phyloP scores from a whole-genome alignment of 2,329 filamentous ascomycete species.

The Microdochium paspali region DNA sequence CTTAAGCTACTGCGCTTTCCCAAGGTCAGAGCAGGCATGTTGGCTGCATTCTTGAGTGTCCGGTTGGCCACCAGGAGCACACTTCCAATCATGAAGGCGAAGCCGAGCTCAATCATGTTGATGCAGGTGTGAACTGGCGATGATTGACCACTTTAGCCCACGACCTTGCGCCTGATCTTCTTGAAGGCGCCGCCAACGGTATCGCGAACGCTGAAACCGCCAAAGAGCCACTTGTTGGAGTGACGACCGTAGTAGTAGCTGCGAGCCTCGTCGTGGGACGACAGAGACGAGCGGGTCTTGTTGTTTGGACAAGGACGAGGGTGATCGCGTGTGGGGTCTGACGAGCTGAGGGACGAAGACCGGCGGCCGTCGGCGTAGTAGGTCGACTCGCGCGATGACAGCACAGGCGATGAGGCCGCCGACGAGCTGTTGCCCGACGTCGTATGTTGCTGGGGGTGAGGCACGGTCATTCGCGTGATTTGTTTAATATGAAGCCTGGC shows the following conservation, averaged over 20 bases:
- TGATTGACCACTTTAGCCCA: no score
- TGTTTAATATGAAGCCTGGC: background rate
- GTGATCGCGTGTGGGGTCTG: background rate
- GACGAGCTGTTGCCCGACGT: background rate
- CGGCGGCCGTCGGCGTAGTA: background rate
- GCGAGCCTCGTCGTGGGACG: background rate
- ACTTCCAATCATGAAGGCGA: background rate
- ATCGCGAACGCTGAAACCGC: background rate
- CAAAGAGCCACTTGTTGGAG: conserved; percentile 1
- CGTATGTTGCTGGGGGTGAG: background rate
- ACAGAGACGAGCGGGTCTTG: background rate
- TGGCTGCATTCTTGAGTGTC: background rate
- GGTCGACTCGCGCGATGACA: background rate
- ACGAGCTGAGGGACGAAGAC: background rate
- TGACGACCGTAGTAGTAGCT: background rate
- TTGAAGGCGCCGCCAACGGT: background rate
- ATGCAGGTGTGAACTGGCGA: no score
- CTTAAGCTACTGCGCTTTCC: background rate
- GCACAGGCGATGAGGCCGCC: background rate
- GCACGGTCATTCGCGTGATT: background rate
- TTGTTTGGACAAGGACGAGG: background rate
- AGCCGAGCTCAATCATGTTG: background rate
- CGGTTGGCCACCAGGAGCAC: background rate
- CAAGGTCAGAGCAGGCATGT: background rate
- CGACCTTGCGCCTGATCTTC: background rate